Percentiles rank a stretch among this genome's conserved stretches.
These are phyloP conservation scores for Bruguiera gymnorhiza DNA, from an alignment of 345 rosid genomes.

Conservation along the genomic window DNA sequence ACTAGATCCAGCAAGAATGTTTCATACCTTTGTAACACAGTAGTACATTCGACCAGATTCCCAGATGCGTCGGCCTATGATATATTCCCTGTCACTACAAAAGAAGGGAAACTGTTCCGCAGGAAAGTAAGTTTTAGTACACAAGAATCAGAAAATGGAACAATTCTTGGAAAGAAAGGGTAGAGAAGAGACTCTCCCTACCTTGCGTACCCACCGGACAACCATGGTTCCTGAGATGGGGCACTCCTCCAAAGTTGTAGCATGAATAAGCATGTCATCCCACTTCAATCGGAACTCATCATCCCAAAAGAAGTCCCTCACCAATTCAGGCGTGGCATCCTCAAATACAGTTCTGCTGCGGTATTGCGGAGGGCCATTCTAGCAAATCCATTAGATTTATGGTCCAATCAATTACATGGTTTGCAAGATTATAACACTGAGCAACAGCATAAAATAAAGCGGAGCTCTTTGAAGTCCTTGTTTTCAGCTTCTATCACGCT, in stretches of 20 bases:
- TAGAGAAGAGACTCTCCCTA: constrained; percentile 18
- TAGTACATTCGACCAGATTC: constrained; percentile 70
- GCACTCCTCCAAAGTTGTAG: constrained; percentile 64
- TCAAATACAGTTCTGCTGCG: constrained; percentile 83
- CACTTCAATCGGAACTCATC: constrained; percentile 75
- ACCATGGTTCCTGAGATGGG: constrained; percentile 70
- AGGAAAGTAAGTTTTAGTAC: constrained; percentile 2
- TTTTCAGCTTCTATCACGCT: neutral
- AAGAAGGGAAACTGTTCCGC: constrained; percentile 90
- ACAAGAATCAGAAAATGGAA: constrained; percentile 9
- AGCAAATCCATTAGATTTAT: constrained; percentile 18
- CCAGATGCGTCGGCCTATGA: constrained; percentile 97
- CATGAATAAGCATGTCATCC: constrained; percentile 81
- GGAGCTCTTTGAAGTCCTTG: neutral
- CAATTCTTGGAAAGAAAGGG: constrained; percentile 9
- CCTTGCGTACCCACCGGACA: constrained; percentile 96
- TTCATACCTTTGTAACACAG: constrained; percentile 84
- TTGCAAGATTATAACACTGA: constrained; percentile 1
- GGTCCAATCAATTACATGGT: constrained; percentile 24
- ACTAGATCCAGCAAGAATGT: neutral
- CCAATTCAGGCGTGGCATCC: constrained; percentile 81
- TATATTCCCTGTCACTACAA: constrained; percentile 90
- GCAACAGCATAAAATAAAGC: neutral
- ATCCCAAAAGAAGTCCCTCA: constrained; percentile 98
- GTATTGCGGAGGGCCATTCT: constrained; percentile 90